These are phyloP conservation scores for Plasmodium vinckei DNA, from an alignment of 169 alveolate genomes.

Conservation along the genomic window DNA sequence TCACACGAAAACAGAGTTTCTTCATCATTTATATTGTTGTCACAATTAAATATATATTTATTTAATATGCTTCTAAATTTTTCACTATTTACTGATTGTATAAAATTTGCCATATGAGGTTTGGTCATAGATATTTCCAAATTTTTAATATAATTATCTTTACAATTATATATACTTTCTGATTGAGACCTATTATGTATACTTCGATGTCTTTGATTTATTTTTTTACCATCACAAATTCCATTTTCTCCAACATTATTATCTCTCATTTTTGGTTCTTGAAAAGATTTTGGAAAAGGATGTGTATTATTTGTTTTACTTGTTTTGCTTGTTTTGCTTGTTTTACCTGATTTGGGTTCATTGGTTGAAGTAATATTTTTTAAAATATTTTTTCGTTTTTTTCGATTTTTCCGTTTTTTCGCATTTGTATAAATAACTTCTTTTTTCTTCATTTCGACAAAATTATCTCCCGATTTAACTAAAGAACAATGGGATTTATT, in stretches of 20 bases:
- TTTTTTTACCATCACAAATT: background rate
- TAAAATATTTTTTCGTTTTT: background rate
- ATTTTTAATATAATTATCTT: slow-evolving; percentile 21
- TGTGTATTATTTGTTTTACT: no score
- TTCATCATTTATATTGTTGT: background rate
- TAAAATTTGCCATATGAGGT: slow-evolving; percentile 52
- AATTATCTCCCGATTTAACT: background rate
- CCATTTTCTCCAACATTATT: background rate
- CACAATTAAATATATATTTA: slow-evolving; percentile 10
- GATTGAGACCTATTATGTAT: slow-evolving; percentile 32
- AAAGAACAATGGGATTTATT: background rate
- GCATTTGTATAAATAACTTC: background rate
- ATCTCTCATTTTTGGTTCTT: background rate
- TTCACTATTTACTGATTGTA: slow-evolving; percentile 25
- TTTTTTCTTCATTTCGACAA: background rate
- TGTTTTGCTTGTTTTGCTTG: no score
- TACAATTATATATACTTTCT: slow-evolving; percentile 9
- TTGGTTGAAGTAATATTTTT: no score
- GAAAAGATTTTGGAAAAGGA: no score
- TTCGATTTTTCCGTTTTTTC: background rate
- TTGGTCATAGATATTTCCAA: slow-evolving; percentile 61
- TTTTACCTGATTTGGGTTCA: no score
- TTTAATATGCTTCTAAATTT: slow-evolving; percentile 23
- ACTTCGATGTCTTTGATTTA: background rate
- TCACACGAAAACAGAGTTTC: background rate